Conservation (phyloP, 495 filamentous ascomycete genomes). For the Venustampulla echinocandica region DNA sequence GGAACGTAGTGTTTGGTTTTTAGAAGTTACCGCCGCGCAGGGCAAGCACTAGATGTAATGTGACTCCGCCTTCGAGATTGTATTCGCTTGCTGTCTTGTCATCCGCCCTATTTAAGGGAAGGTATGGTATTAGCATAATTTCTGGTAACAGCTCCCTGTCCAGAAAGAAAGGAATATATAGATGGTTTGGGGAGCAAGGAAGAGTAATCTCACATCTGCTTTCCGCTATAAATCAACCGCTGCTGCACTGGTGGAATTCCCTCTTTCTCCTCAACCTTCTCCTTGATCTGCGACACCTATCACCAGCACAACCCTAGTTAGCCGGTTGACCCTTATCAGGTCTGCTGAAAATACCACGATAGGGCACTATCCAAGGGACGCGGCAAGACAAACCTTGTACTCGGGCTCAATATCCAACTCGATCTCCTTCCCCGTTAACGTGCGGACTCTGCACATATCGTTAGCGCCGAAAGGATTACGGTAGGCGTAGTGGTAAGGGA, state of each 20-base stretch:
- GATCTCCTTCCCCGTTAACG: conserved; percentile 96
- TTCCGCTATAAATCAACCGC: conserved; percentile 89
- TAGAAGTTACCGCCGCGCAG: conserved; percentile 68
- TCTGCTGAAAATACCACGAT: no score
- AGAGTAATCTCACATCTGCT: conserved; percentile 75
- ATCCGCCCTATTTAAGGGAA: conserved; percentile 64
- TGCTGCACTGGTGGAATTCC: conserved; percentile 97
- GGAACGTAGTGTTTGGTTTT: no score
- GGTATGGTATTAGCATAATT: neutral
- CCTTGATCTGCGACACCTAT: conserved; percentile 90
- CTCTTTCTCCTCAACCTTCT: conserved; percentile 97
- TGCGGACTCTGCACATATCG: conserved; percentile 96
- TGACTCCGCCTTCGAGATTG: conserved; percentile 82
- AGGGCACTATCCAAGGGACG: no score
- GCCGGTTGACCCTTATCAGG: neutral
- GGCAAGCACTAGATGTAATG: conserved; percentile 90
- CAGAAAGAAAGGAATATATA: no score
- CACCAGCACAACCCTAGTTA: neutral
- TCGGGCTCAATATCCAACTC: conserved; percentile 92
- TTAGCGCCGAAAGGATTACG: no score
- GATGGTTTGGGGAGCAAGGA: no score
- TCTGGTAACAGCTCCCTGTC: no score
- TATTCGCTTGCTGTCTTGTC: conserved; percentile 84
- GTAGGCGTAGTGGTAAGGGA: no score
- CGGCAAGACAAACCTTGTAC: conserved; percentile 87